Conservation (phyloP, 2,329 filamentous ascomycete genomes). For the Scedosporium apiospermum region DNA sequence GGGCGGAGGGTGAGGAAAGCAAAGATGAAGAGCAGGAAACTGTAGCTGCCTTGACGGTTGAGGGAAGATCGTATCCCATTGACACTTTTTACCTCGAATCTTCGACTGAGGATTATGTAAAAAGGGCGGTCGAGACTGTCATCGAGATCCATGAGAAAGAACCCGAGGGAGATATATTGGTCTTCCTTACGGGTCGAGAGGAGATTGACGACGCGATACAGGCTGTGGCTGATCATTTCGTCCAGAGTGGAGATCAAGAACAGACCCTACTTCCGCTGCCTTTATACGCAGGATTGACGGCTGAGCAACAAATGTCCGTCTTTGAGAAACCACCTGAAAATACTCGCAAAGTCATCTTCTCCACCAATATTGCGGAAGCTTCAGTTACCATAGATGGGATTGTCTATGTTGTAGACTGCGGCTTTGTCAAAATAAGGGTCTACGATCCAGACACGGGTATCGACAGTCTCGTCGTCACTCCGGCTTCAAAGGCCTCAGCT, state of each 20-base stretch:
- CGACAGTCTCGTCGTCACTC: slow-evolving; percentile 72
- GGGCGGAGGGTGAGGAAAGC: slow-evolving; percentile 18
- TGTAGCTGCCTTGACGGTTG: slow-evolving; percentile 40
- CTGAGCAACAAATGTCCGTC: slow-evolving; percentile 89
- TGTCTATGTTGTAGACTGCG: slow-evolving; percentile 81
- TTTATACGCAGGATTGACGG: slow-evolving; percentile 79
- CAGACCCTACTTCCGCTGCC: slow-evolving; percentile 57
- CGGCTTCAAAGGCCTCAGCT: slow-evolving; percentile 86
- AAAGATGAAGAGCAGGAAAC: background rate
- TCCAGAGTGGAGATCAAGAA: slow-evolving; percentile 26
- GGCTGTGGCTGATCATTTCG: slow-evolving; percentile 6
- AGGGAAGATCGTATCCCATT: slow-evolving; percentile 82
- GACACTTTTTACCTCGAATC: slow-evolving; percentile 73
- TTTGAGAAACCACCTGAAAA: slow-evolving; percentile 77
- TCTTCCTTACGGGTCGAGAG: slow-evolving; percentile 87
- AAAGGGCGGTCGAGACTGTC: slow-evolving; percentile 71
- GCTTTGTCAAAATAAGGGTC: slow-evolving; percentile 81
- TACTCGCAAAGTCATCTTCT: slow-evolving; percentile 82
- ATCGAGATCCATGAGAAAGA: slow-evolving; percentile 82
- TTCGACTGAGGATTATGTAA: slow-evolving; percentile 78
- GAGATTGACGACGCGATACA: slow-evolving; percentile 60
- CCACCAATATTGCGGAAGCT: slow-evolving; percentile 94
- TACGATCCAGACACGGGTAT: slow-evolving; percentile 81
- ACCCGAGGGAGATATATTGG: slow-evolving; percentile 72
- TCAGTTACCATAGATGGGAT: slow-evolving; percentile 92